Evolutionary conservation across 208 protist genomes (phyloP), one percentile per base, ranked within the genome.

Genomic region (Trypanosoma rangeli): DNA sequence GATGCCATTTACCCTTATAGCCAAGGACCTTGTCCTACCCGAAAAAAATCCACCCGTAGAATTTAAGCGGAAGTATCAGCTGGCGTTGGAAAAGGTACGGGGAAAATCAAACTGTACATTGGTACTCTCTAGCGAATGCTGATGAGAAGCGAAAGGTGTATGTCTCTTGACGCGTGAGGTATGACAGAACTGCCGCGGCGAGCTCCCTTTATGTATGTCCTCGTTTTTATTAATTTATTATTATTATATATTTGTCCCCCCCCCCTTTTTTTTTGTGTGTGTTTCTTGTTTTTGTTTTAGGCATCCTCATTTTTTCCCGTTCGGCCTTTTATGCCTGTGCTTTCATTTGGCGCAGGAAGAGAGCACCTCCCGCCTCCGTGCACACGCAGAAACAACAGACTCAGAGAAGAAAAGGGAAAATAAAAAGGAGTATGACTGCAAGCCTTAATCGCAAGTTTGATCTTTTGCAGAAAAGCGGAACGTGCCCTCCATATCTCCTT

Each of bases 371-470:
- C 55, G 5, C 12, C 50, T 24, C 50, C 26, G 53, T 16, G 31
- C 46, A 57, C 39, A 67, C 16, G 26, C 29, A 56, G 24, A 52
- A 20, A 22, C 44, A 37, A 12, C 5, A 49, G 42, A 31, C 9
- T 31, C 46, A 50, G n/a, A n/a, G n/a, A n/a, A 24, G 29, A 54
- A 22, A 60, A 53, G 48, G 7, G 52, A 55, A 48, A 46, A 29
- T 20, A 28, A 24, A 15, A 46, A 35, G 20, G 57, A 49, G n/a
- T n/a, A 86, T 90, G 81, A 85, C 74, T 15, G 81, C 79, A 1
- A 80, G 70, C 16, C 68, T 94, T 22, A 87, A 90, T 58, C 70
- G 79, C 28, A 86, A 85, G 64, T 89, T 90, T 42, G 84, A 94
- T 53, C 24, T 88, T 63, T 79, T 94, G 28, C 67, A 70, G 33